phyloP scores from a whole-genome alignment of 352 stramenopile genomes.

The Pythium periplocum region DNA sequence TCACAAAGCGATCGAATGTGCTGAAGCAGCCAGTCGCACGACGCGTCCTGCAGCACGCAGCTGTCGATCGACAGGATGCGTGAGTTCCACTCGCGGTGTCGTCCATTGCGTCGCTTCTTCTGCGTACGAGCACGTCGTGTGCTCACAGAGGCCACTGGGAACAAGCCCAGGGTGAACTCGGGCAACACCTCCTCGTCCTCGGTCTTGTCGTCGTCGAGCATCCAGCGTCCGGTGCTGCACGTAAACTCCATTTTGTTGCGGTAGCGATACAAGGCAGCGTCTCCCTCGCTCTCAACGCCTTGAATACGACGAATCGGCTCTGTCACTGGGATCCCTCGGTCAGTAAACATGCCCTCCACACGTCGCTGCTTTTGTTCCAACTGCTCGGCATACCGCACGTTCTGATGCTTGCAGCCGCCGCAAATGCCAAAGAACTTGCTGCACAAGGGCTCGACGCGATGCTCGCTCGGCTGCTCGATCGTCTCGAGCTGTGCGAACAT shows the following conservation, averaged over 20 bases:
- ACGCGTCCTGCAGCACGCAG: constrained; percentile 43
- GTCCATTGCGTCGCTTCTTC: constrained; percentile 26
- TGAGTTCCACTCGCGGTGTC: constrained; percentile 40
- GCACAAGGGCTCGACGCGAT: constrained; percentile 35
- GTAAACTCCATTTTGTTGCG: constrained; percentile 87
- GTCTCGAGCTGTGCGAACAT: constrained; percentile 35
- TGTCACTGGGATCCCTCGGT: background rate
- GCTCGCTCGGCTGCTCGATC: constrained; percentile 21
- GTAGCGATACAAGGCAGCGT: constrained; percentile 33
- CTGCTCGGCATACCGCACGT: constrained; percentile 52
- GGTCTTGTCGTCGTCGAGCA: constrained; percentile 41
- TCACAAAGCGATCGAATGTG: constrained; percentile 26
- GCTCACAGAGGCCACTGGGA: constrained; percentile 45
- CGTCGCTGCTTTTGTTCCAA: constrained; percentile 58
- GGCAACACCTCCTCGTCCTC: constrained; percentile 8
- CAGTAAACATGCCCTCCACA: constrained; percentile 32
- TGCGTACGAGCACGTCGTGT: constrained; percentile 25
- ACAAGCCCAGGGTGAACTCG: constrained; percentile 64
- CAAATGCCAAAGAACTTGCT: constrained; percentile 58
- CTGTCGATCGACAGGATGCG: constrained; percentile 62
- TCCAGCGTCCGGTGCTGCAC: constrained; percentile 66
- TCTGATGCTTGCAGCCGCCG: constrained; percentile 67
- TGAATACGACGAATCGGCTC: constrained; percentile 35
- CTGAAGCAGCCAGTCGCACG: constrained; percentile 41
- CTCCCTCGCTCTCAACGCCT: constrained; percentile 14